Evolutionary conservation across 1,139 yeast species (phyloP).

Genomic region (Saccharomyces hybrid): DNA sequence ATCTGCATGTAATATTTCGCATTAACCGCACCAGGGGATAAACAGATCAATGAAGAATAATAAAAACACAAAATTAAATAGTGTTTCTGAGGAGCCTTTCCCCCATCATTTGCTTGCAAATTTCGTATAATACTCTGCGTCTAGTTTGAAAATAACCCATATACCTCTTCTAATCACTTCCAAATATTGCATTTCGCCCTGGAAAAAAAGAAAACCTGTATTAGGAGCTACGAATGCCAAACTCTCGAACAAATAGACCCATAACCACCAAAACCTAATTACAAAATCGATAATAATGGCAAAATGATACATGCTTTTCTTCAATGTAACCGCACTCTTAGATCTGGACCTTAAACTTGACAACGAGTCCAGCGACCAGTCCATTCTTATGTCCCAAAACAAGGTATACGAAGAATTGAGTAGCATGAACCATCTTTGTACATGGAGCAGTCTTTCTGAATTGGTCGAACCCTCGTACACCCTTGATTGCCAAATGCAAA

Average conservation of each 20-base stretch:
- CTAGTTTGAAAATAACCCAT: slow-evolving; percentile 82
- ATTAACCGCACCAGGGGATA: not conserved
- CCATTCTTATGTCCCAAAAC: slow-evolving; percentile 81
- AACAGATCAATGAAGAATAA: not conserved
- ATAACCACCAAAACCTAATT: slow-evolving; percentile 69
- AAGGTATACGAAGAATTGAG: slow-evolving; percentile 71
- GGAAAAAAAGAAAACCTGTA: slow-evolving; percentile 33
- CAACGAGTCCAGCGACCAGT: slow-evolving; percentile 68
- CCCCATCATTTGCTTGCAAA: not conserved
- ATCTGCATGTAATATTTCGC: not conserved
- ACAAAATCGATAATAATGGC: slow-evolving; percentile 55
- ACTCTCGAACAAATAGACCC: slow-evolving; percentile 33
- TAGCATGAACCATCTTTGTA: slow-evolving; percentile 19
- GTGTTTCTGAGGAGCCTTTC: not conserved
- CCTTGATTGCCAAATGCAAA: slow-evolving; percentile 30
- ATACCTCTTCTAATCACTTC: slow-evolving; percentile 79
- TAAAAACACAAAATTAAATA: not conserved
- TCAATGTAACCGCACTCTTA: slow-evolving; percentile 28
- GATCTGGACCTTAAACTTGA: slow-evolving; percentile 31
- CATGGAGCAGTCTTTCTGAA: slow-evolving; percentile 8
- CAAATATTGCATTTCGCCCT: slow-evolving; percentile 55
- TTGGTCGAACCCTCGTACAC: slow-evolving; percentile 18
- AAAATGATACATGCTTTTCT: slow-evolving; percentile 38
- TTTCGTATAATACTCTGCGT: slow-evolving; percentile 49
- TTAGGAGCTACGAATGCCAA: not conserved